Base-by-base conservation (phyloP, 192 early-diverging fungal species). In the Mortierella hygrophila region DNA sequence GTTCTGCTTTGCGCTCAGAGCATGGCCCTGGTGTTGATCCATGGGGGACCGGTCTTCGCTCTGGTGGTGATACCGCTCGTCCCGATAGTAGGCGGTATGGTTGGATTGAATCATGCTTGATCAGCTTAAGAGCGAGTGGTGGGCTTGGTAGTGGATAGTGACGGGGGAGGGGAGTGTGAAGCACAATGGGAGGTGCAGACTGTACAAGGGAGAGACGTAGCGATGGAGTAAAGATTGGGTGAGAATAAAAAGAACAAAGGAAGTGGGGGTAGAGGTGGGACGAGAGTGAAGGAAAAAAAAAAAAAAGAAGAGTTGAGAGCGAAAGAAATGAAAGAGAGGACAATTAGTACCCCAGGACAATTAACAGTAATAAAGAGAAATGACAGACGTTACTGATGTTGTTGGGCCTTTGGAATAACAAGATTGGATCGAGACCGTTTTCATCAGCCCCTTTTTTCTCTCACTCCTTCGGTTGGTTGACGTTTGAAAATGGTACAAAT, bases 351-450 rank as follows among this genome's bases (percentile, higher is more conserved):
- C 11, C 60, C 60, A 4, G 26, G 60, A 65, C 60, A 65, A 65
- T 65, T 65, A 65, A 65, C 21, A 11, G 11, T 11, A 32, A 65
- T 15, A 29, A 65, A 32, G n/a, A 52, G n/a, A 29, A 13, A 63
- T 63, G 60, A 13, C 57, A 60, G 26, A 7, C n/a, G 7, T 23
- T 23, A 23, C 0, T 47, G 46, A 47, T 15, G 46, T 46, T 46
- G 49, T 20, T 52, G 49, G 2, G 49, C 15, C 16, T 57, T 57
- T 26, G 55, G n/a, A 26, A 57, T 11, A 49, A 9, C 23, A 15
- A 65, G 60, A 65, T 26, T 32, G 60, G 32, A 32, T 65, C 60
- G 60, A 65, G 60, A 65, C 60, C 60, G 60, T 65, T 65, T 65
- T 26, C 60, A 1, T 46, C 44, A 46, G 44, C 57, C n/a, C n/a